Evolutionary conservation across 176 grass and related monocot species (phyloP), one percentile per base, ranked within the genome.

Genomic region (Ensete ventricosum): DNA sequence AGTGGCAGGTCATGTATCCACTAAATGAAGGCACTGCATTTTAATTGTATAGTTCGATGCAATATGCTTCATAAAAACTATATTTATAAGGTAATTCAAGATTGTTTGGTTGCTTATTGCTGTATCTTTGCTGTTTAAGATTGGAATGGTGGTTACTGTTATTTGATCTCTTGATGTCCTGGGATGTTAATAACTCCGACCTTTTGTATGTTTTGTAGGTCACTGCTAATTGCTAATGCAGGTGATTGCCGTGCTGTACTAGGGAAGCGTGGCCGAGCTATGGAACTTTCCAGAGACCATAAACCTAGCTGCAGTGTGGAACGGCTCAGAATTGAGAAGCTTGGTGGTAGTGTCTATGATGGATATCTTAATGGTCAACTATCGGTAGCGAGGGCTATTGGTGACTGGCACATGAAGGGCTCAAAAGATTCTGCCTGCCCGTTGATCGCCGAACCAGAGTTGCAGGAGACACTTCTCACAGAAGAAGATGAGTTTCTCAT

Each of bases 361-460:
- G 93, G 93, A 11, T 96, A 92, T 71, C 84, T 92, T 17, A 96
- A 96, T 22, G 87, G 92, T 27, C 92, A 88, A 69, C 81, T 96
- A 69, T 87, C 89, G 72, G 92, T 96, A 21, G 80, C 93, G 57
- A 88, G 93, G 83, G 90, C 93, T 43, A 82, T 96, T 19, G 93
- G 93, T 52, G 93, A 96, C 69, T 96, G 93, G 93, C 93, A 96
- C 72, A 81, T 96, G 81, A 96, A 96, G 87, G 93, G 93, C 51
- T 53, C 77, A 29, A 96, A 96, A 81, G 87, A 81, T 50, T 84
- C 89, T 73, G 23, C 68, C 53, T 86, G 79, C 74, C 93, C 93
- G 67, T 83, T 96, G 52, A 92, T 54, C 22, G 81, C 89, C 0
- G 93, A 96, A 71, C 93, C 93, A 13, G 93, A 96, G 72, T 83